Evolutionary conservation across 31 red algal species (phyloP).

Genomic region (Pterothamnion heteromorphum): DNA sequence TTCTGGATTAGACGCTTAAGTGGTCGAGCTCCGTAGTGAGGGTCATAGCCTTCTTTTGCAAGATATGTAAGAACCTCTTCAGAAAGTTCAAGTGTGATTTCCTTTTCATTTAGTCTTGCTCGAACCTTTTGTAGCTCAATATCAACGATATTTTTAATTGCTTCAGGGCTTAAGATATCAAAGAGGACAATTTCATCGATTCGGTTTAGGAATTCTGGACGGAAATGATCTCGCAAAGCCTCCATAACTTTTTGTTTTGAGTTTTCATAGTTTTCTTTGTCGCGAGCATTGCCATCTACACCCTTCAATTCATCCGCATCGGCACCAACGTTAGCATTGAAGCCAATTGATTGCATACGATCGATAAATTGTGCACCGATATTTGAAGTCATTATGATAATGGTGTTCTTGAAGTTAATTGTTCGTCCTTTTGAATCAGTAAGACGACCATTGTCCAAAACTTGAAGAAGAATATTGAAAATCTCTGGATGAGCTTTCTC

Average conservation of each 20-base stretch:
- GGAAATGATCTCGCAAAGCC: constrained; percentile 78
- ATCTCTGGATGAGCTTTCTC: constrained; percentile 99
- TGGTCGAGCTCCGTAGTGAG: constrained; percentile 46
- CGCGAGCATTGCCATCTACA: neutral
- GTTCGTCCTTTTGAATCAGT: constrained; percentile 95
- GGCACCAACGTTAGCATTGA: constrained; percentile 32
- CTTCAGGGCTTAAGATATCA: constrained; percentile 63
- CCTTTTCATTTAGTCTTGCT: constrained; percentile 72
- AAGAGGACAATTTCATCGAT: constrained; percentile 99
- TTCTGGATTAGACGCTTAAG: constrained; percentile 44
- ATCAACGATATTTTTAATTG: constrained; percentile 74
- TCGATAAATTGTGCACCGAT: constrained; percentile 80
- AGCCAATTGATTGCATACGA: too few relatives aligned
- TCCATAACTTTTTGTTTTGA: constrained; percentile 76
- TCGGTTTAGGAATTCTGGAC: constrained; percentile 99
- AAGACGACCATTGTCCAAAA: constrained; percentile 96
- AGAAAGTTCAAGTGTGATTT: constrained; percentile 61
- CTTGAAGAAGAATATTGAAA: constrained; percentile 92
- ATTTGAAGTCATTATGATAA: constrained; percentile 98
- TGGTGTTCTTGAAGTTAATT: constrained; percentile 87
- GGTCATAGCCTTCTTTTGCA: constrained; percentile 62
- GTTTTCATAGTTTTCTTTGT: constrained; percentile 51
- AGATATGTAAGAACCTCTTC: constrained; percentile 75
- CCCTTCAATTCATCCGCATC: constrained; percentile 53
- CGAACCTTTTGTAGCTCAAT: constrained; percentile 76